A percentile compares a stretch with the other conserved stretches of the same genome.
These are phyloP conservation scores for Quambalaria eucalypti DNA, from an alignment of 1,284 basidiomycete species.

Conservation along the genomic window DNA sequence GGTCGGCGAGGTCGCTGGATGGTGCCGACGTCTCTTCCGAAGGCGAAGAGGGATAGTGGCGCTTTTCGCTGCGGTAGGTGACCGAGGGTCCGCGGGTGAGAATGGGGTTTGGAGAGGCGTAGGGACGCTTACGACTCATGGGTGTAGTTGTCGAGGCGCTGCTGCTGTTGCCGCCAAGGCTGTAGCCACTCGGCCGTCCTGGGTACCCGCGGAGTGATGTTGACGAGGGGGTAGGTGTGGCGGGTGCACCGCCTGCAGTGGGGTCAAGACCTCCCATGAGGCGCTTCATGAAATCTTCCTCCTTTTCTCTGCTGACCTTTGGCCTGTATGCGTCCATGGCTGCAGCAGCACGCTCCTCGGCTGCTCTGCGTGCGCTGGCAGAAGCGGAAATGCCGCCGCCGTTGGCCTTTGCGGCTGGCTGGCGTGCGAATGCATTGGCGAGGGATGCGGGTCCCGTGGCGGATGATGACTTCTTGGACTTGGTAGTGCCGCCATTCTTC, in stretches of 20 bases:
- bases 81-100: background rate
- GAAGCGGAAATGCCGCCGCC: background rate
- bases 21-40: constrained; percentile 2
- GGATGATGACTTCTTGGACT: constrained; percentile 1
- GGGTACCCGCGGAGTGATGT: constrained; percentile 1
- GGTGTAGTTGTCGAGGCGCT: background rate
- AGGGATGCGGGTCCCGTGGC: no score
- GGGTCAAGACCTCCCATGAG: constrained; percentile 37
- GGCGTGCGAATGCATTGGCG: background rate
- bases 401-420: background rate
- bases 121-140: background rate
- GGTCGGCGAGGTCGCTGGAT: constrained; percentile 15
- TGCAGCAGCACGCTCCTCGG: background rate
- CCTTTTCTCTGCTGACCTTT: constrained; percentile 33
- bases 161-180: background rate
- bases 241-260: constrained; percentile 10
- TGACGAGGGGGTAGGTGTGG: constrained; percentile 17
- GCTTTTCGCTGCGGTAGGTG: background rate
- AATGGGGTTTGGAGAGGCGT: background rate
- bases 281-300: constrained; percentile 43
- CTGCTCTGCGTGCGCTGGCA: constrained; percentile 1
- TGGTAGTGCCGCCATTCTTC: background rate
- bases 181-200: background rate
- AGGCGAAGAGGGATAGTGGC: background rate
- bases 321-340: constrained; percentile 21